Evolutionary conservation across 2,329 filamentous ascomycete species (phyloP), one percentile per base, ranked within the genome.

Genomic region (Orbilia oligospora): DNA sequence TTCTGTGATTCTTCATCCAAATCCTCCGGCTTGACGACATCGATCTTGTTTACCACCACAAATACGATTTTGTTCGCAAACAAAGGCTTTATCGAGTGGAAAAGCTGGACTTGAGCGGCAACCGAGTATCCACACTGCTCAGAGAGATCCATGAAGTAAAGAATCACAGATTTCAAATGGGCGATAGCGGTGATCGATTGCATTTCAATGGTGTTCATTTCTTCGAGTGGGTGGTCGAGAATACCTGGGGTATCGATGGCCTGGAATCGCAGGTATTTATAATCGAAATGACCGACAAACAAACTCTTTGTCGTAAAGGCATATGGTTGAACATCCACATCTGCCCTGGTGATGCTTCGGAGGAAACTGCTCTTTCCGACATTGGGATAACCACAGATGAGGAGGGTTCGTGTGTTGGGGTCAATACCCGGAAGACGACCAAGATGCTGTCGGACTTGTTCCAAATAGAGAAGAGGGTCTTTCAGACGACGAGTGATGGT

Each of bases 141-240:
- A 22, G 93, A 97, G 79, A 97, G 87, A 87, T 98, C 95, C 93
- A 98, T 97, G 84, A 98, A 98, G 86, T 98, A 98, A 77, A 98
- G 88, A 81, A 99, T 97, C 71, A 95, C 95, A 49, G 94, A 97
- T 82, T 95, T 90, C 84, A 99, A 88, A 87, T 99, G 97, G 65
- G 96, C 96, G 86, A 99, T 97, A 10, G 97, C 96, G 18, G 95
- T 98, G 82, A 99, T 97, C 80, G 92, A 92, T 87, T 98, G 96
- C 93, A 98, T 98, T 86, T 99, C 96, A 84, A 99, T 99, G 2
- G 96, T 98, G 87, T 97, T 97, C 96, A 98, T 99, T 87, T 98
- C 96, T 86, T 98, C 96, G 8, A 99, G 90, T 41, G 95, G 94
- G 84, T 99, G 96, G 83, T 99, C 96, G 79, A 99, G 87, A 81